Evolutionary conservation across 1,284 basidiomycete species (phyloP).

Genomic region (Melampsora larici-populina): DNA sequence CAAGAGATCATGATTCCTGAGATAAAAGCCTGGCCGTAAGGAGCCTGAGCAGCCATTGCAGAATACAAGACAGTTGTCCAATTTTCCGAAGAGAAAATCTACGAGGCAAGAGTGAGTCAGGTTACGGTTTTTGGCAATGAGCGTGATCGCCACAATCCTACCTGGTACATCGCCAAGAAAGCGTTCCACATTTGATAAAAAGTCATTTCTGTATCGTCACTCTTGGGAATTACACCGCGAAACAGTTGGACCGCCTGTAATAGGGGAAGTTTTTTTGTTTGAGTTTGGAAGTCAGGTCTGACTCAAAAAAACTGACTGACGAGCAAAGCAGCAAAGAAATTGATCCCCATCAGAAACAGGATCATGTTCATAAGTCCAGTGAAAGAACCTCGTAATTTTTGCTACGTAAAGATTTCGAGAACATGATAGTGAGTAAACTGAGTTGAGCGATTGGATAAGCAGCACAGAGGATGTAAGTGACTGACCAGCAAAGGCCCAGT

Average conservation of each 20-base stretch:
- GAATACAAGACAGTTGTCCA: slow-evolving; percentile 83
- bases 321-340: slow-evolving; percentile 78
- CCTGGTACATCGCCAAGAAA: slow-evolving; percentile 79
- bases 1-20: slow-evolving; percentile 71
- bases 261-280: not conserved
- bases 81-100: slow-evolving; percentile 91
- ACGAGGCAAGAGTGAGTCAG: slow-evolving; percentile 46
- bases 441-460: not conserved
- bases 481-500: slow-evolving; percentile 73
- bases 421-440: not conserved
- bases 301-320: slow-evolving; percentile 53
- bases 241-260: slow-evolving; percentile 51
- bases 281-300: not conserved
- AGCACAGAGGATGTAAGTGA: not conserved
- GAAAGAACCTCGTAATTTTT: slow-evolving; percentile 84
- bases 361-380: slow-evolving; percentile 90
- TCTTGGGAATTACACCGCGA: slow-evolving; percentile 70
- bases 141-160: slow-evolving; percentile 39
- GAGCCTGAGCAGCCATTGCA: slow-evolving; percentile 64
- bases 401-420: not conserved
- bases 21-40: slow-evolving; percentile 69
- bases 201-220: slow-evolving; percentile 62
- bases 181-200: slow-evolving; percentile 86
- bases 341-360: slow-evolving; percentile 83
- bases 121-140: too few relatives aligned